Conservation (phyloP, 163 green algal genomes). For the Chlorella variabilis region DNA sequence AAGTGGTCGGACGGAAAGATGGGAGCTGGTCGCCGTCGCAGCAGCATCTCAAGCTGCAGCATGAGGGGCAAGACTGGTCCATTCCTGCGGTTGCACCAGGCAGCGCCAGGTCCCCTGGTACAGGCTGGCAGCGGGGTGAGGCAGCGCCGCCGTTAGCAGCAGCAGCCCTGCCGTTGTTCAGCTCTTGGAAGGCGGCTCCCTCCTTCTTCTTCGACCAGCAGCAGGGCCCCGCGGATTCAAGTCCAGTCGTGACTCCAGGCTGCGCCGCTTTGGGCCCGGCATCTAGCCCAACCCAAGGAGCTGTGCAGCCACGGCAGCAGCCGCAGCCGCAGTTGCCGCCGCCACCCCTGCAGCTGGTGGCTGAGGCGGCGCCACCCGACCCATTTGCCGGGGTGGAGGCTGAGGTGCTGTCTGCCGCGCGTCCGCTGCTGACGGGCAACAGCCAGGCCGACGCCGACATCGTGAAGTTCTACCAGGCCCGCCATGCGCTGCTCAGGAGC, state of each 20-base stretch:
- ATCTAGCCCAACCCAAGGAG: too few relatives aligned
- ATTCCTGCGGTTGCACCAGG: background rate
- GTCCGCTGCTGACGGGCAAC: conserved; percentile 47
- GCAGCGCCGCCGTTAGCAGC: background rate
- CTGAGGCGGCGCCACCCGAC: background rate
- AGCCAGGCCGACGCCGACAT: conserved; percentile 45
- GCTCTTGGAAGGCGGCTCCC: background rate
- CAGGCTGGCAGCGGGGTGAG: too few relatives aligned
- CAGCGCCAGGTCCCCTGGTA: too few relatives aligned
- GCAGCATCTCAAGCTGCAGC: background rate
- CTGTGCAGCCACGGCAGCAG: background rate
- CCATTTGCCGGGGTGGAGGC: conserved; percentile 25
- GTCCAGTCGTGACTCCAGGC: background rate
- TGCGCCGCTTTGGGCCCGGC: too few relatives aligned
- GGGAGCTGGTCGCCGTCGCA: background rate
- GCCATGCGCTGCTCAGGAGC: conserved; percentile 32
- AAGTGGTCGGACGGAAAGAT: background rate
- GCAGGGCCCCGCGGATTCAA: background rate
- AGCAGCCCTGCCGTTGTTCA: conserved; percentile 5
- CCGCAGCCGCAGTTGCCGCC: background rate
- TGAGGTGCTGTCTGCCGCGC: conserved; percentile 41
- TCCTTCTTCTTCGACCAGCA: conserved; percentile 2
- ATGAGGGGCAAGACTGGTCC: background rate
- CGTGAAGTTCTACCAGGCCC: conserved; percentile 48
- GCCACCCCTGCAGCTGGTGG: background rate